Percentiles rank a stretch among this genome's conserved stretches.
Conservation (phyloP, 2,329 filamentous ascomycete species). For the Aureobasidium sp. region DNA sequence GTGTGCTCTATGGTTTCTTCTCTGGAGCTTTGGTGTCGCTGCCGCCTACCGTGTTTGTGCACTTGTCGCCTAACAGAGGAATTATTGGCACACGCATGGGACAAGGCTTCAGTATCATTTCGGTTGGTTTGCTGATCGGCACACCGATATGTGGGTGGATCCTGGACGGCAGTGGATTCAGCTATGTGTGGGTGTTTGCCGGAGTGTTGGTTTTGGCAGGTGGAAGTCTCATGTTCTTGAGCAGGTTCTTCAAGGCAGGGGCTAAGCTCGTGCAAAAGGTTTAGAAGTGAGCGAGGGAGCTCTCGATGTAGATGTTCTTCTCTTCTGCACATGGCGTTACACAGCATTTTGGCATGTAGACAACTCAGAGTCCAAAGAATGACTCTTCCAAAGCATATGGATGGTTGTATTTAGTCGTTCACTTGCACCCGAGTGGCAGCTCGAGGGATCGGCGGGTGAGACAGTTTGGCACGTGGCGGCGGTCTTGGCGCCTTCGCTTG, state of each 20-base stretch:
- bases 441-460: neutral
- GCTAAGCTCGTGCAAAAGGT: constrained; percentile 19
- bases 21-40: constrained; percentile 38
- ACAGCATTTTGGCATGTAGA: neutral
- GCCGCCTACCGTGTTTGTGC: constrained; percentile 38
- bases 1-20: constrained; percentile 41
- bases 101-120: constrained; percentile 44
- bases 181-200: constrained; percentile 36
- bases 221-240: constrained; percentile 17
- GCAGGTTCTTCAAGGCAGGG: constrained; percentile 23
- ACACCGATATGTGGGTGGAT: constrained; percentile 51
- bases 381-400: neutral
- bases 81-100: constrained; percentile 46
- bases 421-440: too few relatives aligned
- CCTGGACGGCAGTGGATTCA: constrained; percentile 35
- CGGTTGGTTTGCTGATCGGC: constrained; percentile 45
- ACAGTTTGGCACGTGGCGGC: neutral
- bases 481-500: neutral
- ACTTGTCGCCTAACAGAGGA: constrained; percentile 30
- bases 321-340: neutral
- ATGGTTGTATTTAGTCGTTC: too few relatives aligned
- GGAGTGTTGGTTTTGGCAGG: constrained; percentile 26
- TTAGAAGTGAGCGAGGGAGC: neutral
- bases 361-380: neutral
- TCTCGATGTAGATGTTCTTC: too few relatives aligned